phyloP scores from a whole-genome alignment of 1,284 basidiomycete species.

The Apiotrichum domesticum region DNA sequence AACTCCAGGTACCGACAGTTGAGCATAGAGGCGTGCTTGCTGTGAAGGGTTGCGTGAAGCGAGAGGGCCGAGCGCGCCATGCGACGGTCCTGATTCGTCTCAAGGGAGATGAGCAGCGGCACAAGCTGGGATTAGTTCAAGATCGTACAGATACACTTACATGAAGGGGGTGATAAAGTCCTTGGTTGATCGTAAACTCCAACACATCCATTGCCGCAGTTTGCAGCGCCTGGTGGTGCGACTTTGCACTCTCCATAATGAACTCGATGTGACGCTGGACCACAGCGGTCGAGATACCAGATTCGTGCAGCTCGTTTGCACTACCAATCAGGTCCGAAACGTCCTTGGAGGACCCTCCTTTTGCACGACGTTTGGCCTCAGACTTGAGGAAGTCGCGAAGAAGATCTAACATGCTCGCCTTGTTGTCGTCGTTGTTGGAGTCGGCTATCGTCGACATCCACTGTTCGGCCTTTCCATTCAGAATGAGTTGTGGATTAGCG shows the following conservation, averaged over 20 bases:
- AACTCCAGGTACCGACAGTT: slow-evolving; percentile 77
- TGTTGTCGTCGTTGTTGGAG: slow-evolving; percentile 63
- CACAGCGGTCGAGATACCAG: slow-evolving; percentile 85
- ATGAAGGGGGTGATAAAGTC: slow-evolving; percentile 87
- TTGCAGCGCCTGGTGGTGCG: slow-evolving; percentile 65
- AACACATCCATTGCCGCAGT: slow-evolving; percentile 82
- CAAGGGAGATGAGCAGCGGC: slow-evolving; percentile 85
- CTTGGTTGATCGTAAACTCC: slow-evolving; percentile 87
- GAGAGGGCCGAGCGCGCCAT: slow-evolving; percentile 70
- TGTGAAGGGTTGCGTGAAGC: slow-evolving; percentile 74
- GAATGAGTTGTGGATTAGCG: slow-evolving; percentile 85
- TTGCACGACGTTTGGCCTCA: slow-evolving; percentile 56
- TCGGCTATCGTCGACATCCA: slow-evolving; percentile 85
- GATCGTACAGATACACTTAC: slow-evolving; percentile 45
- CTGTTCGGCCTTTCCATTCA: slow-evolving; percentile 62
- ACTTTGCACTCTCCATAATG: slow-evolving; percentile 74
- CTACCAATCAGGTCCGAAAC: slow-evolving; percentile 92
- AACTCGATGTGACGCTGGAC: slow-evolving; percentile 83
- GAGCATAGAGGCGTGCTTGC: slow-evolving; percentile 82
- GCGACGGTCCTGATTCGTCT: slow-evolving; percentile 63
- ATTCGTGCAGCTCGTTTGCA: slow-evolving; percentile 88
- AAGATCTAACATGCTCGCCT: slow-evolving; percentile 70
- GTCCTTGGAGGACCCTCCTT: slow-evolving; percentile 54
- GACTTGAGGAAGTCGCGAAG: slow-evolving; percentile 83
- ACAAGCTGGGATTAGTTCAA: slow-evolving; percentile 58